Conservation (phyloP, 164 flowering plant genomes). For the Berberis vulgaris region DNA sequence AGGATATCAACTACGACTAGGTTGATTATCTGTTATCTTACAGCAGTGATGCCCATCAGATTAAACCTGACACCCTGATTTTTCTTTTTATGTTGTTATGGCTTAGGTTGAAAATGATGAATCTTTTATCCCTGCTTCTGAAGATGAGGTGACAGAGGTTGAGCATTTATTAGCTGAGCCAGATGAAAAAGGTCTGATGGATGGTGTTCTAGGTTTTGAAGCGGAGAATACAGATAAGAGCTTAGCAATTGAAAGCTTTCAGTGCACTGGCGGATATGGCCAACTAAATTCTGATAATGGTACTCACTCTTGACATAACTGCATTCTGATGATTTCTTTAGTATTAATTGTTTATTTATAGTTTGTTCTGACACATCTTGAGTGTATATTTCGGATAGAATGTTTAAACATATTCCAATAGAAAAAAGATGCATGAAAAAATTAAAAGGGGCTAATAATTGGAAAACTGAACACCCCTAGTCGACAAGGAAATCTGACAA, state of each 20-base stretch:
- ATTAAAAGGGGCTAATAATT: too few species aligned
- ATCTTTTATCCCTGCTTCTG: conserved; percentile 24
- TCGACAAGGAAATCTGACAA: too few species aligned
- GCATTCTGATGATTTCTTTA: too few species aligned
- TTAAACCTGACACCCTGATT: not conserved
- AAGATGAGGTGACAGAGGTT: conserved; percentile 47
- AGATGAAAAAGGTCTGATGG: conserved; percentile 33
- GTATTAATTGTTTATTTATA: too few species aligned
- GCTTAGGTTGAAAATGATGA: conserved; percentile 37
- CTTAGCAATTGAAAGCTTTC: conserved; percentile 24
- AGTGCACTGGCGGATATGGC: conserved; percentile 20
- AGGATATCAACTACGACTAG: not conserved
- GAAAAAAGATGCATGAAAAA: too few species aligned
- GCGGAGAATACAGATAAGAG: conserved; percentile 19
- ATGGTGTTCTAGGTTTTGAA: conserved; percentile 30
- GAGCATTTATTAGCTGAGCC: conserved; percentile 55
- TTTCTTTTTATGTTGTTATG: conserved; percentile 1
- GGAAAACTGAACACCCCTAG: too few species aligned
- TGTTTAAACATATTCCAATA: too few species aligned
- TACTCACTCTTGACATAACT: conserved; percentile 10
- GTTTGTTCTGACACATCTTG: too few species aligned
- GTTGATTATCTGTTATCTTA: not conserved
- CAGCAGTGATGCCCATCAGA: too few species aligned
- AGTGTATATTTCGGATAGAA: too few species aligned
- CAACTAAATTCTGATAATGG: conserved; percentile 19